These are phyloP conservation scores for Colletotrichum siamense DNA, from an alignment of 2,329 filamentous ascomycete species.

Conservation along the genomic window DNA sequence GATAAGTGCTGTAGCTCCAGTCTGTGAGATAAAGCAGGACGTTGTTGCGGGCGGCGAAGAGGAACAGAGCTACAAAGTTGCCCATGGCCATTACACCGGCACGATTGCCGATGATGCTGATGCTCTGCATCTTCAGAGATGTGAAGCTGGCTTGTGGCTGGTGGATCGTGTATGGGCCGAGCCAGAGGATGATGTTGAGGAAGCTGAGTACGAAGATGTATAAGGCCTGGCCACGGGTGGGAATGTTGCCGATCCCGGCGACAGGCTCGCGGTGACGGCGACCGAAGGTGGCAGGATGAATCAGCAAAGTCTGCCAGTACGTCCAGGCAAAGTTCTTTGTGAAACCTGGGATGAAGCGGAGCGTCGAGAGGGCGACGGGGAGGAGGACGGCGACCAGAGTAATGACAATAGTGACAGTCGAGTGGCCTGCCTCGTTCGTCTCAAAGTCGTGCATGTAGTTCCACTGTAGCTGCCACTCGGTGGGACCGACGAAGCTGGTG, in stretches of 20 bases:
- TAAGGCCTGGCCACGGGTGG: slow-evolving; percentile 38
- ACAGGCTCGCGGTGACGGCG: slow-evolving; percentile 36
- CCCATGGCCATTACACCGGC: slow-evolving; percentile 11
- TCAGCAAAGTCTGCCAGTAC: slow-evolving; percentile 23
- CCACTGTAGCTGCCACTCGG: slow-evolving; percentile 40
- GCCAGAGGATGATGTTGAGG: slow-evolving; percentile 37
- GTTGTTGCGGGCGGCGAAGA: slow-evolving; percentile 9
- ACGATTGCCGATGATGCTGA: slow-evolving; percentile 32
- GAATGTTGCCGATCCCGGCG: slow-evolving; percentile 32
- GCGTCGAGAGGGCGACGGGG: slow-evolving; percentile 35
- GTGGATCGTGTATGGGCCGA: slow-evolving; percentile 33
- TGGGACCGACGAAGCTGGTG: background rate
- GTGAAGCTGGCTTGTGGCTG: slow-evolving; percentile 32
- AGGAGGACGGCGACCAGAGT: slow-evolving; percentile 33
- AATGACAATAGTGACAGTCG: slow-evolving; percentile 25
- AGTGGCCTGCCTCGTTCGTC: slow-evolving; percentile 41
- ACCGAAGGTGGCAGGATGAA: slow-evolving; percentile 36
- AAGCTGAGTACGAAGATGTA: slow-evolving; percentile 37
- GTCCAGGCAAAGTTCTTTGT: background rate
- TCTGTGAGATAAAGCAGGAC: background rate
- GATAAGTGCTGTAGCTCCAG: slow-evolving; percentile 9
- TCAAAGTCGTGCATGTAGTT: slow-evolving; percentile 59
- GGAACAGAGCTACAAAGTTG: slow-evolving; percentile 4
- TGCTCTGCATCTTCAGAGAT: slow-evolving; percentile 27
- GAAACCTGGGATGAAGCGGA: slow-evolving; percentile 39